phyloP scores from a whole-genome alignment of 345 rosid species.

The Boechera stricta region DNA sequence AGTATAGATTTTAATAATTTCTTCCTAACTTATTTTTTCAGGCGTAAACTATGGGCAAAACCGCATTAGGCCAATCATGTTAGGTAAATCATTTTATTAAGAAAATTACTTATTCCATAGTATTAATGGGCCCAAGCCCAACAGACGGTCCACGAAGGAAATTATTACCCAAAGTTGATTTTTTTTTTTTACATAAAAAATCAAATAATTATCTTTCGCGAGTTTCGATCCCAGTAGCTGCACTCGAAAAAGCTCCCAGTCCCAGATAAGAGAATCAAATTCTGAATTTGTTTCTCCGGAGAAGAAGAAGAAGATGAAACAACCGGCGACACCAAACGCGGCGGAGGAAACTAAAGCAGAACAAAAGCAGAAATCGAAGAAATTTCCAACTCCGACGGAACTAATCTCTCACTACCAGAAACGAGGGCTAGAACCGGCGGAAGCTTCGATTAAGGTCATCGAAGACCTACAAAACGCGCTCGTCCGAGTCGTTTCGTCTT shows the following conservation, averaged over 20 bases:
- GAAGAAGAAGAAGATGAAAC: conserved; percentile 51
- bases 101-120: not conserved
- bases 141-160: conserved; percentile 15
- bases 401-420: conserved; percentile 77
- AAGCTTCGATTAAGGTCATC: conserved; percentile 82
- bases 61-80: not conserved
- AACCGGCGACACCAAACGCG: conserved; percentile 46
- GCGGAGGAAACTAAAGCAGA: conserved; percentile 41
- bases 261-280: conserved; percentile 25
- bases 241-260: not conserved
- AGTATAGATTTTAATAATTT: not conserved
- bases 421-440: conserved; percentile 70
- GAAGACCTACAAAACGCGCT: conserved; percentile 85
- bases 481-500: conserved; percentile 58
- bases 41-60: not conserved
- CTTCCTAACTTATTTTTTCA: not conserved
- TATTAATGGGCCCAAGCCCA: conserved; percentile 37
- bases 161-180: not conserved
- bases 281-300: not conserved
- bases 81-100: not conserved
- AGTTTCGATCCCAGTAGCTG: too few species aligned
- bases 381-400: conserved; percentile 67
- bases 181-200: too few species aligned
- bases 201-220: too few species aligned
- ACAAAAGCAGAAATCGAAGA: conserved; percentile 44